These are phyloP conservation scores for Aureoboletus auriporus DNA, from an alignment of 768 basidiomycete genomes.

Conservation along the genomic window DNA sequence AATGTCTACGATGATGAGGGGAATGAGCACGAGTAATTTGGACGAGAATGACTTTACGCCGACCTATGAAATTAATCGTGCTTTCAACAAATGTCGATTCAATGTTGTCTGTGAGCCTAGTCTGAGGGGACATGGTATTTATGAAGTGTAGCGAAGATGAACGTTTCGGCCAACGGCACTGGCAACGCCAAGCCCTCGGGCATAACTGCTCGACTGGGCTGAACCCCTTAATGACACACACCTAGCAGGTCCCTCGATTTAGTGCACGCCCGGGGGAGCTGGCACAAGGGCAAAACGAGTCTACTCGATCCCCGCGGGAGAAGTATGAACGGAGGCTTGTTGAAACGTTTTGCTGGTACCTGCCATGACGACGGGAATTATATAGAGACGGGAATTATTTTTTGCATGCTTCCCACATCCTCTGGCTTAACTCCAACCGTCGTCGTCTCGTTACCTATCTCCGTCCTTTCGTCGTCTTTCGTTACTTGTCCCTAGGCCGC, in stretches of 20 bases:
- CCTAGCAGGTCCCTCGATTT: too few relatives aligned
- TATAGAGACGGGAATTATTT: not conserved
- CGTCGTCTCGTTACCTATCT: conserved; percentile 9
- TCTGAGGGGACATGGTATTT: conserved; percentile 3
- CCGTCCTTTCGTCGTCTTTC: conserved; percentile 16
- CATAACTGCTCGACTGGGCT: too few relatives aligned
- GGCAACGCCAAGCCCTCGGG: too few relatives aligned
- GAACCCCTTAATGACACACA: too few relatives aligned
- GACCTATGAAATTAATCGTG: conserved; percentile 34
- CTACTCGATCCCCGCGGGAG: too few relatives aligned
- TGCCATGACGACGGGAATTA: not conserved
- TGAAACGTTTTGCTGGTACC: too few relatives aligned
- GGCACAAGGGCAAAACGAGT: too few relatives aligned
- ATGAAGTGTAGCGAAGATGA: too few relatives aligned
- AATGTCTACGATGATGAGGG: conserved; percentile 30
- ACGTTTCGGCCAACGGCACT: too few relatives aligned
- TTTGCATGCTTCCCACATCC: not conserved
- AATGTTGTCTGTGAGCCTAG: not conserved
- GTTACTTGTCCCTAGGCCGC: conserved; percentile 16
- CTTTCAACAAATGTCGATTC: conserved; percentile 1
- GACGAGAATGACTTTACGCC: not conserved
- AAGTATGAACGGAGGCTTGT: too few relatives aligned
- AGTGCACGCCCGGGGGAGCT: too few relatives aligned
- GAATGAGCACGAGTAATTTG: not conserved
- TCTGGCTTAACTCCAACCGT: not conserved